Conservation (phyloP, 2,329 filamentous ascomycete genomes). For the Cucurbitaria berberidis region DNA sequence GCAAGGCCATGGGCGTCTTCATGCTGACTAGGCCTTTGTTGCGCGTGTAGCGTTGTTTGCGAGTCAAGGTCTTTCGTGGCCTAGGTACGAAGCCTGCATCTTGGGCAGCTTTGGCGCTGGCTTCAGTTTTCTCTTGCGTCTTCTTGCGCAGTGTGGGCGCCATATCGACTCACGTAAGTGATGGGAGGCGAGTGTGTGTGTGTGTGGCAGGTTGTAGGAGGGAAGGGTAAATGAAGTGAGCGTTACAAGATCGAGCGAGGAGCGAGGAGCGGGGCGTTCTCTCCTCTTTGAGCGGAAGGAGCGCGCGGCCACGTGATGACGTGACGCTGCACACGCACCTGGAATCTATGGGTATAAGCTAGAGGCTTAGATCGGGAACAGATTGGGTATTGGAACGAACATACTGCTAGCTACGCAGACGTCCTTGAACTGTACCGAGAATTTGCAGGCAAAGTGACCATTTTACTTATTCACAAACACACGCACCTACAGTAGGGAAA, state of each 20-base stretch:
- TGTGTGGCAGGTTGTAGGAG: background rate
- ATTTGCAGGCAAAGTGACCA: too few species aligned
- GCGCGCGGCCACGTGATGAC: background rate
- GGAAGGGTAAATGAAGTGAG: background rate
- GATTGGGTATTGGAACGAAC: too few species aligned
- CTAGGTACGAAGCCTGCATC: background rate
- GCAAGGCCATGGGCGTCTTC: background rate
- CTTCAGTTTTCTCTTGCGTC: background rate
- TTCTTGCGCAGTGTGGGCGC: background rate
- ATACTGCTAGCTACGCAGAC: too few species aligned
- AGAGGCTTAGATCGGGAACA: too few species aligned
- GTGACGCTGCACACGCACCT: too few species aligned
- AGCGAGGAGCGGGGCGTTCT: background rate
- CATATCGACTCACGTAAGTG: background rate
- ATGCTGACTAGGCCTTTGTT: background rate
- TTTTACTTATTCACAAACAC: too few species aligned
- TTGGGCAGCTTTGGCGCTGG: background rate
- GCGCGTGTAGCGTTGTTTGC: background rate
- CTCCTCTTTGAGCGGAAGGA: background rate
- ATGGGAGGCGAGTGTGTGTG: background rate
- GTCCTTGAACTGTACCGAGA: too few species aligned
- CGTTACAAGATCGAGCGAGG: background rate
- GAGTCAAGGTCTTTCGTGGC: background rate
- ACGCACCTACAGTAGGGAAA: too few species aligned
- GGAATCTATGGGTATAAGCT: too few species aligned